A percentile compares a stretch with the other conserved stretches of the same genome.
phyloP scores from a whole-genome alignment of 805 yeast genomes.

The Dipodascus albidus region DNA sequence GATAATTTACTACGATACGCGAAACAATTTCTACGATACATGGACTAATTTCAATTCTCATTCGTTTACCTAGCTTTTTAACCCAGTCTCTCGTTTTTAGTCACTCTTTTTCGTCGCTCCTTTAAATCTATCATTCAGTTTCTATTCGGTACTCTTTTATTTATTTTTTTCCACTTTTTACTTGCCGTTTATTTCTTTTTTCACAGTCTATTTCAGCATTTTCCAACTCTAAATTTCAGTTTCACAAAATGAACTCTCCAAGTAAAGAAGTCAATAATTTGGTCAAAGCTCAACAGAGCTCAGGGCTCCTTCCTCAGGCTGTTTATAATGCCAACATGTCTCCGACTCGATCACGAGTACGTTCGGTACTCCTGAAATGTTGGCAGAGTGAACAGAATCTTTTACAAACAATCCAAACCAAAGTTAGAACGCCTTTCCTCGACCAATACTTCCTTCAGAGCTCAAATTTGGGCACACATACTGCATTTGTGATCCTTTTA shows the following conservation, averaged over 20 bases:
- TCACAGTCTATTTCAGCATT: too few relatives aligned
- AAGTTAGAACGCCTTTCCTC: conserved; percentile 33
- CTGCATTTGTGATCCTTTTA: conserved; percentile 80
- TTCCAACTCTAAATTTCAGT: too few relatives aligned
- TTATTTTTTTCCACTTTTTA: neutral
- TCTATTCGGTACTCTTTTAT: neutral
- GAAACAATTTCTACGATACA: too few relatives aligned
- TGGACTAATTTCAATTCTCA: too few relatives aligned
- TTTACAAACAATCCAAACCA: conserved; percentile 8
- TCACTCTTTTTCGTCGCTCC: neutral
- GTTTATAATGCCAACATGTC: neutral
- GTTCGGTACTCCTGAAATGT: neutral
- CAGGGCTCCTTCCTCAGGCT: neutral
- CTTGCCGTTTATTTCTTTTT: neutral
- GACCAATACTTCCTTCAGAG: conserved; percentile 78
- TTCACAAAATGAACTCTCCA: too few relatives aligned
- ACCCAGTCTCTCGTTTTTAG: neutral
- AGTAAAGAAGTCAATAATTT: too few relatives aligned
- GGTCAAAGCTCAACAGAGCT: too few relatives aligned
- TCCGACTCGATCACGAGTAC: neutral
- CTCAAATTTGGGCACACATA: conserved; percentile 88
- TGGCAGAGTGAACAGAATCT: neutral
- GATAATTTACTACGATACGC: too few relatives aligned
- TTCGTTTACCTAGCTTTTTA: neutral
- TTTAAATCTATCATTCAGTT: neutral